Percentiles rank a stretch among this genome's conserved stretches.
These are phyloP conservation scores for Penicillium parvum DNA, from an alignment of 495 filamentous ascomycete genomes.

Conservation along the genomic window DNA sequence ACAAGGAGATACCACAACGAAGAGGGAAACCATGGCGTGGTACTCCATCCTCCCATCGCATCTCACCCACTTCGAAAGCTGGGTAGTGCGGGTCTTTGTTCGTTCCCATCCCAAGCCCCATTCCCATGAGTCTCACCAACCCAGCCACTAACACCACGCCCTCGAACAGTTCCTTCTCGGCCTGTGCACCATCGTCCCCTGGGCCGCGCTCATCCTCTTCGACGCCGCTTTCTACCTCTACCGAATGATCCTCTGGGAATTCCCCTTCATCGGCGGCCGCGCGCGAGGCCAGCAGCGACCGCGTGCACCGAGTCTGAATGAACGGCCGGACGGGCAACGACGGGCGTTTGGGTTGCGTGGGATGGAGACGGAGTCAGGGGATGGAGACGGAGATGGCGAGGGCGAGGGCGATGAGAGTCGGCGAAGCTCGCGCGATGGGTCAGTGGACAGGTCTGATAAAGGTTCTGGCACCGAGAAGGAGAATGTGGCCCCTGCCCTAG, in stretches of 20 bases:
- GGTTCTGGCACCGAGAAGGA: slow-evolving; percentile 13
- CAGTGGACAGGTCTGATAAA: background rate
- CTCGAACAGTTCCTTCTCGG: slow-evolving; percentile 56
- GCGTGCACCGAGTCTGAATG: slow-evolving; percentile 59
- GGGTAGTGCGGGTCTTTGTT: slow-evolving; percentile 63
- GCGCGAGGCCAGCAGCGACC: slow-evolving; percentile 59
- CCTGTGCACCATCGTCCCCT: slow-evolving; percentile 61
- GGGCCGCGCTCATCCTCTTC: slow-evolving; percentile 61
- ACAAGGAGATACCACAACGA: background rate
- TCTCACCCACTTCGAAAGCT: slow-evolving; percentile 56
- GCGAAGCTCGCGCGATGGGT: background rate
- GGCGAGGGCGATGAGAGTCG: background rate
- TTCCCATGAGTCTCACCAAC: too few relatives aligned
- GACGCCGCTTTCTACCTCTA: slow-evolving; percentile 63
- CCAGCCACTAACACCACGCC: background rate
- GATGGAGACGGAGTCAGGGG: slow-evolving; percentile 11
- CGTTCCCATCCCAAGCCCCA: slow-evolving; percentile 11
- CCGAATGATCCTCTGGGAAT: slow-evolving; percentile 53
- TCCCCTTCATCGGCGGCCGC: slow-evolving; percentile 60
- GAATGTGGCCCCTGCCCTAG: slow-evolving; percentile 7
- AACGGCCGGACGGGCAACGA: slow-evolving; percentile 51
- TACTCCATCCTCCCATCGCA: slow-evolving; percentile 60
- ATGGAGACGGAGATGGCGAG: background rate
- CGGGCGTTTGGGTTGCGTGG: slow-evolving; percentile 46
- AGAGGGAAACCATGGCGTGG: slow-evolving; percentile 47